These are phyloP conservation scores for Leccinum subspadiceum DNA, from an alignment of 1,284 basidiomycete genomes.

Conservation along the genomic window DNA sequence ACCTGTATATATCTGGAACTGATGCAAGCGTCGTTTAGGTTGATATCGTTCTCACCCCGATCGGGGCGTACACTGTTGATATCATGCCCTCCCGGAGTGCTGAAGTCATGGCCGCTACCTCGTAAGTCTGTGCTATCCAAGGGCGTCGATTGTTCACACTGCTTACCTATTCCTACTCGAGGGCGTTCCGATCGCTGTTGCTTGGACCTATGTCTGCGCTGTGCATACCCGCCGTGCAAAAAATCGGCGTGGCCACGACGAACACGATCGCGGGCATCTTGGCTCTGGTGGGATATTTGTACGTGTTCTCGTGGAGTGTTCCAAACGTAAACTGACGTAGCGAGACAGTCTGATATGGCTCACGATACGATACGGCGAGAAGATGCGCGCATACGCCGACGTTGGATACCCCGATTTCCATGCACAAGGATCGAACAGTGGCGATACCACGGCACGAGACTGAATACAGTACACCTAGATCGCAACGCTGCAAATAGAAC, in stretches of 20 bases:
- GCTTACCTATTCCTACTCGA: slow-evolving; percentile 21
- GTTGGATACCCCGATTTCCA: slow-evolving; percentile 39
- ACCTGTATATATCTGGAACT: neutral
- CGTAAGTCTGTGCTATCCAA: slow-evolving; percentile 26
- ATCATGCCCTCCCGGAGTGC: slow-evolving; percentile 50
- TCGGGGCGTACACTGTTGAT: slow-evolving; percentile 60
- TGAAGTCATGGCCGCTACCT: slow-evolving; percentile 48
- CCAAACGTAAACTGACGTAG: neutral
- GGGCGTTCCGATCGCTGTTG: slow-evolving; percentile 44
- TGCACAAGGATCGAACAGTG: neutral
- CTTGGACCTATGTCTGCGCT: slow-evolving; percentile 22
- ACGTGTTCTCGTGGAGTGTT: slow-evolving; percentile 16
- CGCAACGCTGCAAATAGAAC: neutral
- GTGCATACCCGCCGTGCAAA: slow-evolving; percentile 43
- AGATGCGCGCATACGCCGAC: slow-evolving; percentile 46
- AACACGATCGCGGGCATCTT: slow-evolving; percentile 45
- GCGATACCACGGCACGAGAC: neutral
- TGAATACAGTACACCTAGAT: neutral
- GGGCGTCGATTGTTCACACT: neutral
- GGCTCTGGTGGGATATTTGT: slow-evolving; percentile 47
- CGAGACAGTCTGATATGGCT: slow-evolving; percentile 17
- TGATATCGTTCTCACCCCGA: slow-evolving; percentile 47
- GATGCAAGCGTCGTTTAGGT: slow-evolving; percentile 29
- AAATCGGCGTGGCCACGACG: slow-evolving; percentile 31
- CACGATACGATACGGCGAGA: slow-evolving; percentile 45